Evolutionary conservation across 805 yeast genomes (phyloP).

Genomic region (Clavispora santaluciae): DNA sequence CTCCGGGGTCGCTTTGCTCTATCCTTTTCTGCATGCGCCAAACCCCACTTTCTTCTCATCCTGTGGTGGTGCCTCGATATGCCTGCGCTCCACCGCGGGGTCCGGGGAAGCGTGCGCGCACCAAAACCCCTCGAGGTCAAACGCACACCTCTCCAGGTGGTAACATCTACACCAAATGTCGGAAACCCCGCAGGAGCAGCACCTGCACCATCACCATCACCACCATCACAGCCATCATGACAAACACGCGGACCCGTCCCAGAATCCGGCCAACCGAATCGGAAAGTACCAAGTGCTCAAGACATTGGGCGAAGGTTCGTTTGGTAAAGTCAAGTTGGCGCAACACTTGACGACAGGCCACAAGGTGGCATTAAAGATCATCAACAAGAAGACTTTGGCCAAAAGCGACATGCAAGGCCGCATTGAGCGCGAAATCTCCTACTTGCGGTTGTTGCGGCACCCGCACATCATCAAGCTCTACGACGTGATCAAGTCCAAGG

Average conservation of each 20-base stretch:
- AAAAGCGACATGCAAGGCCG: slow-evolving; percentile 97
- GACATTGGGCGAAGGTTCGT: slow-evolving; percentile 93
- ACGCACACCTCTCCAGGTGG: slow-evolving; percentile 1
- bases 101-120: slow-evolving; percentile 1
- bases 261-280: slow-evolving; percentile 47
- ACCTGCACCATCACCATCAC: slow-evolving; percentile 4
- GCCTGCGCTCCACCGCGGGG: neutral
- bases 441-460: slow-evolving; percentile 80
- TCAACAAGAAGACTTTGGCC: slow-evolving; percentile 86
- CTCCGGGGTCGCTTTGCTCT: too few species aligned
- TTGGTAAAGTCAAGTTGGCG: slow-evolving; percentile 92
- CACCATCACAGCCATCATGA: slow-evolving; percentile 6
- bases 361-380: slow-evolving; percentile 87
- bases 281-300: slow-evolving; percentile 92
- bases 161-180: slow-evolving; percentile 7
- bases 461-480: slow-evolving; percentile 94
- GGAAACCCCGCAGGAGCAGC: slow-evolving; percentile 5
- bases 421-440: slow-evolving; percentile 89
- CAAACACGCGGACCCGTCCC: slow-evolving; percentile 18
- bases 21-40: too few species aligned
- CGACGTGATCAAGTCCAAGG: slow-evolving; percentile 92
- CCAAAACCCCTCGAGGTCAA: neutral
- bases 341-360: slow-evolving; percentile 89
- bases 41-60: too few species aligned
- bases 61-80: too few species aligned